Base-by-base conservation (phyloP, 306 rosid genomes). In the Begonia fuchsioides region DNA sequence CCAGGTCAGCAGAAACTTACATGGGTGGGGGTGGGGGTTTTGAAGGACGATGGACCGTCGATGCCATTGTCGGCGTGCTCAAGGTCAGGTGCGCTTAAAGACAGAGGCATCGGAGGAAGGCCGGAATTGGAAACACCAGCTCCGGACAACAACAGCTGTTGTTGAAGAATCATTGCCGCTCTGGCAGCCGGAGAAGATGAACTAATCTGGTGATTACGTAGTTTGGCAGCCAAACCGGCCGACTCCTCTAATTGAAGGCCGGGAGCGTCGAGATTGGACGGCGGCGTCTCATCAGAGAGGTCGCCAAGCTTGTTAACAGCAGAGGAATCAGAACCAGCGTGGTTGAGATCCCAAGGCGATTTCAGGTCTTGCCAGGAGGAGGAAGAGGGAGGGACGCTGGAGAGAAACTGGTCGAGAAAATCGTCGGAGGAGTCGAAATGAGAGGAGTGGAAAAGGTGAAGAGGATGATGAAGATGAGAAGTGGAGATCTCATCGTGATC, bases 371-470 rank as follows among this genome's bases (percentile, higher is more conserved):
- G 57, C 90, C 90, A 82, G 0, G 93, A 63, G 41, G 70, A 71
- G 35, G 35, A 20, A 20, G 32, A 5, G 13, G 86, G 63, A 1
- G 77, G 64, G 52, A 85, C 70, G 41, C 63, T 72, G 19, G 93
- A 79, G 53, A 90, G 90, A 74, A 90, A 79, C 70, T 90, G 95
- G 32, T 90, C 92, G 60, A 90, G 77, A 15, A 90, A 85, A 65
- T 85, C 98, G 18, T 90, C 98, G n/a, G 71, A 47, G 3, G 69
- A 68, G 13, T 77, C 79, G 43, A 72, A 74, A 56, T 76, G 75
- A 49, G 56, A 43, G n/a, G 49, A 6, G 41, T 16, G 45, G 38
- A 58, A 65, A 16, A 55, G 56, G 2, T 76, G 77, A 49, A 68
- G 76, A 17, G 69, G 47, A 11, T 54, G 61, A 13, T 68, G 73